phyloP scores from a whole-genome alignment of 768 basidiomycete genomes.

The Mycena amicta region DNA sequence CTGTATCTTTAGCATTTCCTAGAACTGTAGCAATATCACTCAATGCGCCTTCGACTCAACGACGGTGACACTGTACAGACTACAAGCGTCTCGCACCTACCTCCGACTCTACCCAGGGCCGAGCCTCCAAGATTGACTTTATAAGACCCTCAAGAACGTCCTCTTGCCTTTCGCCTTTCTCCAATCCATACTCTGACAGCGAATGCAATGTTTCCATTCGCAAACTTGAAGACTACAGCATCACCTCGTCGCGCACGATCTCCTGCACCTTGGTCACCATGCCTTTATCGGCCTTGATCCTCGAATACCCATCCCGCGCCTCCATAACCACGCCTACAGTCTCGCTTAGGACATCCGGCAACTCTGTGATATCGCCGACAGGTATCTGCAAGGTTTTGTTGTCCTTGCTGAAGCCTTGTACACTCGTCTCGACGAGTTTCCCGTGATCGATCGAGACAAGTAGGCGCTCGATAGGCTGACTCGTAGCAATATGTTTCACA shows the following conservation, averaged over 20 bases:
- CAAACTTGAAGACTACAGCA: too few species aligned
- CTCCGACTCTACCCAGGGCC: too few species aligned
- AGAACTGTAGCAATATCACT: too few species aligned
- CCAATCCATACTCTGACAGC: too few species aligned
- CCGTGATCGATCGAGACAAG: constrained; percentile 23
- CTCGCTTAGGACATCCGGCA: neutral
- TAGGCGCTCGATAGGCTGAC: constrained; percentile 39
- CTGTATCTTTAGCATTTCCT: too few species aligned
- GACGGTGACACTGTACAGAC: too few species aligned
- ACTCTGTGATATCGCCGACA: neutral
- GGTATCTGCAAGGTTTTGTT: neutral
- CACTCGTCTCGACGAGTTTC: constrained; percentile 32
- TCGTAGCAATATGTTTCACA: constrained; percentile 31
- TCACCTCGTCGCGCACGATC: neutral
- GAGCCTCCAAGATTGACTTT: too few species aligned
- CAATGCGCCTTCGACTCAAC: too few species aligned
- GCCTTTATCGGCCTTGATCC: neutral
- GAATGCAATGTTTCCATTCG: too few species aligned
- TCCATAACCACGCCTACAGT: neutral
- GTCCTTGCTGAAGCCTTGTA: constrained; percentile 35
- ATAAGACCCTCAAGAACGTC: too few species aligned
- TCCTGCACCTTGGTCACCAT: neutral
- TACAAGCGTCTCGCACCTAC: too few species aligned
- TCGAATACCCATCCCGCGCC: neutral
- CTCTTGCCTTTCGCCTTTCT: too few species aligned